Percentiles rank a stretch among this genome's conserved stretches.
Evolutionary conservation across 345 rosid genomes (phyloP).

Genomic region (Eucalyptus marginata): DNA sequence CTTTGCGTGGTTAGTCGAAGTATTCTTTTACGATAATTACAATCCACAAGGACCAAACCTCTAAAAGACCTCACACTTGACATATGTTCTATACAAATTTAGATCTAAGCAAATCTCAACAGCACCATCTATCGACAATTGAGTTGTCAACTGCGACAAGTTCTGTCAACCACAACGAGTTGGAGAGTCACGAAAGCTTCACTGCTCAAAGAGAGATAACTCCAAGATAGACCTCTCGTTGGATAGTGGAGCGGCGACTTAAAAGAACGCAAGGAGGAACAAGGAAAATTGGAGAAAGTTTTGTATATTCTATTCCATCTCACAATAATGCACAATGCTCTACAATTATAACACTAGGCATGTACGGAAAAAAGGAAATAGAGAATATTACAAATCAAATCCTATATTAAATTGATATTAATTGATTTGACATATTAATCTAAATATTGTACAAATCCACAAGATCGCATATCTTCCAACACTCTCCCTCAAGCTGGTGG

Average conservation of each 20-base stretch:
- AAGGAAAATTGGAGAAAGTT: too few relatives aligned
- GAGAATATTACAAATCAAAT: too few relatives aligned
- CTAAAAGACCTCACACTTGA: not conserved
- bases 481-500: too few relatives aligned
- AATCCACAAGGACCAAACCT: not conserved
- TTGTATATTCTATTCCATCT: too few relatives aligned
- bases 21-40: not conserved
- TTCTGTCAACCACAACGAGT: not conserved
- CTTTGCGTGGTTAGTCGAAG: not conserved
- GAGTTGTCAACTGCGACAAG: not conserved
- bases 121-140: not conserved
- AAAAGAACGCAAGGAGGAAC: too few relatives aligned
- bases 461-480: too few relatives aligned
- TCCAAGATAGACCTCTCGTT: not conserved
- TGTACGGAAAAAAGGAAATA: too few relatives aligned
- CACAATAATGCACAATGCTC: too few relatives aligned
- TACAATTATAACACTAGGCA: too few relatives aligned
- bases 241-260: not conserved
- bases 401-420: too few relatives aligned
- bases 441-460: too few relatives aligned
- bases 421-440: too few relatives aligned
- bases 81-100: not conserved
- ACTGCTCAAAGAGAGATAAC: not conserved
- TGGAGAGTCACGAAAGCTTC: not conserved
- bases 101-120: not conserved